Evolutionary conservation across 495 filamentous ascomycete genomes (phyloP).

Genomic region (Xanthoparmelia taractica): DNA sequence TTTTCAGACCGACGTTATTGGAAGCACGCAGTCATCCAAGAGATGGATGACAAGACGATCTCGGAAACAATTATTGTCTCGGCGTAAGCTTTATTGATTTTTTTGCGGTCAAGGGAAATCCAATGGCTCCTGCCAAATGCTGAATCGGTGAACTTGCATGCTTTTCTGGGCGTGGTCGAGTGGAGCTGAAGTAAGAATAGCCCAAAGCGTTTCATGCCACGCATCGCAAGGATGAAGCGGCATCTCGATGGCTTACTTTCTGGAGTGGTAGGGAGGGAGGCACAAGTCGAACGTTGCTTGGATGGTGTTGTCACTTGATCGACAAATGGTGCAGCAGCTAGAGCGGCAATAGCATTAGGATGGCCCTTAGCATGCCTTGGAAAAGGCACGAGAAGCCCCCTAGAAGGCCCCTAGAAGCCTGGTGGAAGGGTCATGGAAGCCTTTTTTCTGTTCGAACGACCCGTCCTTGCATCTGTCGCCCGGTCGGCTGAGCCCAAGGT

Average conservation of each 20-base stretch:
- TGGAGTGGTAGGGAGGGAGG: neutral
- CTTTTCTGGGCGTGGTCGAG: neutral
- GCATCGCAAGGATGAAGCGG: conserved; percentile 2
- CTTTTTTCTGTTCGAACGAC: neutral
- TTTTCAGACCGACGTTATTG: neutral
- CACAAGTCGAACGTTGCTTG: neutral
- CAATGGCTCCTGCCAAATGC: neutral
- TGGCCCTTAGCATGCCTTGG: neutral
- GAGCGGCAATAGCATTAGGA: conserved; percentile 4
- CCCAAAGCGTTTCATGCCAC: conserved; percentile 6
- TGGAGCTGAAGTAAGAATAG: neutral
- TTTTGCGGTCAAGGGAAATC: neutral
- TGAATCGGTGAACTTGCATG: neutral
- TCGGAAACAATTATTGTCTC: neutral
- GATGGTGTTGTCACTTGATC: neutral
- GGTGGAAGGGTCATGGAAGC: neutral
- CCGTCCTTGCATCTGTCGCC: neutral
- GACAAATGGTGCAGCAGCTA: conserved; percentile 1
- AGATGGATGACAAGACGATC: neutral
- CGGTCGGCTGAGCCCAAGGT: conserved; percentile 1
- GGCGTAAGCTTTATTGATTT: neutral
- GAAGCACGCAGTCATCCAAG: neutral
- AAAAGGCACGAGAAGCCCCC: neutral
- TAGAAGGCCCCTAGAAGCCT: conserved; percentile 2
- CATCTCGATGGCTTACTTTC: neutral